A percentile compares a stretch with the other conserved stretches of the same genome.
Evolutionary conservation across 1,284 basidiomycete genomes (phyloP).

Genomic region (Neonothopanus nambi): DNA sequence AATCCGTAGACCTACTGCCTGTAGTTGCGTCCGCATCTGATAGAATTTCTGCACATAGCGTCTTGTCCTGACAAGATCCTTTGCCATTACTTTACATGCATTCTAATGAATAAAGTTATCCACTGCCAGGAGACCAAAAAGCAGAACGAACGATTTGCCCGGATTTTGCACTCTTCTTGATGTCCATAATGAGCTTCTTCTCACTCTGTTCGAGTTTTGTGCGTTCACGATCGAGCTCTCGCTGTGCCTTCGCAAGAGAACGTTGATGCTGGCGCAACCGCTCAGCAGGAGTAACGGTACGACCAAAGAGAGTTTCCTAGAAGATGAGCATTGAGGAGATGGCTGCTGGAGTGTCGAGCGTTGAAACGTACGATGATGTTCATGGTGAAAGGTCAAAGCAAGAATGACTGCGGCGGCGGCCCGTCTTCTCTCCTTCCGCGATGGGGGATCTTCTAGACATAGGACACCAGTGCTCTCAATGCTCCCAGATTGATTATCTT

Average conservation of each 20-base stretch:
- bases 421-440: constrained; percentile 18
- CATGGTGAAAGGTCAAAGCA: constrained; percentile 44
- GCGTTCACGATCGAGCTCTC: constrained; percentile 95
- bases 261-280: constrained; percentile 95
- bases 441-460: constrained; percentile 38
- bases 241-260: constrained; percentile 92
- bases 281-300: constrained; percentile 93
- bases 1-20: constrained; percentile 94
- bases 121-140: background rate
- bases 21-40: constrained; percentile 97
- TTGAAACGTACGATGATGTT: constrained; percentile 65
- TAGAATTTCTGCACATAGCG: constrained; percentile 98
- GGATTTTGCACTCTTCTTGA: constrained; percentile 94
- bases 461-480: constrained; percentile 56
- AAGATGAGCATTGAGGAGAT: constrained; percentile 12
- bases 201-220: constrained; percentile 93
- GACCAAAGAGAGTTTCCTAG: constrained; percentile 93
- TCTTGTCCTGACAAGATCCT: constrained; percentile 94
- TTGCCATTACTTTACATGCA: constrained; percentile 99
- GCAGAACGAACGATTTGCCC: constrained; percentile 84
- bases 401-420: background rate
- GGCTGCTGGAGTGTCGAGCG: constrained; percentile 2
- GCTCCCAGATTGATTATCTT: constrained; percentile 61
- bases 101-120: constrained; percentile 54
- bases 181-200: constrained; percentile 92